These are phyloP conservation scores for Suillus clintonianus DNA, from an alignment of 768 basidiomycete species.

Conservation along the genomic window DNA sequence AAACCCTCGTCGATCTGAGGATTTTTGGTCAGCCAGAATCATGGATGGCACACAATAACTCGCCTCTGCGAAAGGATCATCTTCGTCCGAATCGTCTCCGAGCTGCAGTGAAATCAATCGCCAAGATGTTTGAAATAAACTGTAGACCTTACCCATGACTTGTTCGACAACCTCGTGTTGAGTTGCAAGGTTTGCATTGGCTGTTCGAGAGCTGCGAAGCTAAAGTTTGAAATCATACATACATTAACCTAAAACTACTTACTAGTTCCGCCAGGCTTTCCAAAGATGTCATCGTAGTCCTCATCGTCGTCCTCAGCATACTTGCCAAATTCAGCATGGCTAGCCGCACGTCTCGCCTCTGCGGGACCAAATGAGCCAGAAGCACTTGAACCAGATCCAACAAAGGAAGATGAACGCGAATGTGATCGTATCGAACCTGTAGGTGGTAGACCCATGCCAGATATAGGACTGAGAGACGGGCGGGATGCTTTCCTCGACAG, in stretches of 20 bases:
- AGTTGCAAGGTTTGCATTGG: constrained; percentile 78
- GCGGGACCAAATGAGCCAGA: constrained; percentile 64
- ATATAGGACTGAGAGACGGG: constrained; percentile 51
- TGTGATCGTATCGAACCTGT: constrained; percentile 43
- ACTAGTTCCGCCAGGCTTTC: constrained; percentile 70
- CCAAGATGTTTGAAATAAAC: not conserved
- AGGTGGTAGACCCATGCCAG: constrained; percentile 21
- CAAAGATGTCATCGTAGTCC: constrained; percentile 96
- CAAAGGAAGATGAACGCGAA: constrained; percentile 60
- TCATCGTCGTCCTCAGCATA: constrained; percentile 89
- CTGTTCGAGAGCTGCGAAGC: constrained; percentile 51
- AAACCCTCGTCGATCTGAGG: constrained; percentile 89
- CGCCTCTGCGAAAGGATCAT: constrained; percentile 96
- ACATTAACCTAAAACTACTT: constrained; percentile 30
- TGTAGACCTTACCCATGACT: constrained; percentile 71
- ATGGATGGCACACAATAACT: constrained; percentile 2
- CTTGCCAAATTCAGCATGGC: constrained; percentile 72
- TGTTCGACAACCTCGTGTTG: constrained; percentile 83
- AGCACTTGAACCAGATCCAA: constrained; percentile 40
- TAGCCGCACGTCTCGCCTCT: constrained; percentile 57
- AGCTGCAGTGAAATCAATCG: constrained; percentile 40
- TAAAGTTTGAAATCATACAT: constrained; percentile 3
- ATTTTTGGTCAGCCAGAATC: constrained; percentile 5
- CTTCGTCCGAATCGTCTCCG: constrained; percentile 85
- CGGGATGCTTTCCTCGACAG: constrained; percentile 55